Evolutionary conservation across 23 red algal species (phyloP).

Genomic region (Gracilaria domingensis): DNA sequence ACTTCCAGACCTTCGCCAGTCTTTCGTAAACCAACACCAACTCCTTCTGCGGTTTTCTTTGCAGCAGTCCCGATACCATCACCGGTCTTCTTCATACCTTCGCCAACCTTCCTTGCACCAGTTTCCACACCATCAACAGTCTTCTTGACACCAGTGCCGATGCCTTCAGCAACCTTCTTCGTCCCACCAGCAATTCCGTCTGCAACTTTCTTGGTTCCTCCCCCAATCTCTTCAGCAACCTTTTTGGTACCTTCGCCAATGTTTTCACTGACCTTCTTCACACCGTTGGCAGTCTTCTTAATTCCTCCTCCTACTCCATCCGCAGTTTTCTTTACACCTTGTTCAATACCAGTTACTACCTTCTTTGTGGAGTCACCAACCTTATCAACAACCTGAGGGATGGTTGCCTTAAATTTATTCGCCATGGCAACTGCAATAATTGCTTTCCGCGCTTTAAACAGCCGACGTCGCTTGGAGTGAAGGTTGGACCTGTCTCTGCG

Average conservation of each 20-base stretch:
- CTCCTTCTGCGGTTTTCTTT: slow-evolving; percentile 47
- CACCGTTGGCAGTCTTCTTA: slow-evolving; percentile 52
- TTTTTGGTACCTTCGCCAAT: slow-evolving; percentile 56
- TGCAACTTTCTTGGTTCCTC: slow-evolving; percentile 54
- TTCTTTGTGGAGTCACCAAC: slow-evolving; percentile 69
- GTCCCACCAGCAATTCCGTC: slow-evolving; percentile 47
- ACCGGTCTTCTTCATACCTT: slow-evolving; percentile 59
- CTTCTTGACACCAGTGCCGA: slow-evolving; percentile 66
- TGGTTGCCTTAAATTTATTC: slow-evolving; percentile 67
- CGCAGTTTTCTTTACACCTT: slow-evolving; percentile 63
- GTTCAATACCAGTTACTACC: slow-evolving; percentile 52
- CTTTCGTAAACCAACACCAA: slow-evolving; percentile 26
- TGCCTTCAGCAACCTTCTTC: slow-evolving; percentile 61
- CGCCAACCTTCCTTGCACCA: slow-evolving; percentile 58
- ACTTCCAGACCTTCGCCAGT: slow-evolving; percentile 36
- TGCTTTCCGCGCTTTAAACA: slow-evolving; percentile 68
- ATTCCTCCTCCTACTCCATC: slow-evolving; percentile 60
- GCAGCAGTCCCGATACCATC: slow-evolving; percentile 30
- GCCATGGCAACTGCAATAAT: slow-evolving; percentile 77
- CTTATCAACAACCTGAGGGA: slow-evolving; percentile 70
- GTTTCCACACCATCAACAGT: slow-evolving; percentile 66
- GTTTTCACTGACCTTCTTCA: slow-evolving; percentile 53
- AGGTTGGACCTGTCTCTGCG: slow-evolving; percentile 74
- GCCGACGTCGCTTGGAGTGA: slow-evolving; percentile 61
- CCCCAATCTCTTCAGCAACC: slow-evolving; percentile 50